phyloP scores from a whole-genome alignment of 2,329 filamentous ascomycete species.

The Fusarium sarcochroum region DNA sequence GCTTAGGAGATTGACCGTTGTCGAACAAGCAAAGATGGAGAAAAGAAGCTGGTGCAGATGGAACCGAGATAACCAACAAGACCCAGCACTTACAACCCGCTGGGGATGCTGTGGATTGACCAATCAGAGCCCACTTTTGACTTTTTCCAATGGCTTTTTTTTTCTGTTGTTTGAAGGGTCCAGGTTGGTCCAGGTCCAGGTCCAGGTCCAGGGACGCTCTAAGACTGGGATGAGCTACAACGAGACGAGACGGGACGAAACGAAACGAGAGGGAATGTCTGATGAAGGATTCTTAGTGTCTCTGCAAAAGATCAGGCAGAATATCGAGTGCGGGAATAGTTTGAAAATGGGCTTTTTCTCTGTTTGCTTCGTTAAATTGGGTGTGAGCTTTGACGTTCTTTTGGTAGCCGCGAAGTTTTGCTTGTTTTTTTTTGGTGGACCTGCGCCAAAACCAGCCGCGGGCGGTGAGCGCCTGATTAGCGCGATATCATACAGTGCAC shows the following conservation, averaged over 20 bases:
- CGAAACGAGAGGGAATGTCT: background rate
- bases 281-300: constrained; percentile 9
- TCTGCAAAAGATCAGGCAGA: background rate
- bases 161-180: constrained; percentile 14
- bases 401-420: constrained; percentile 27
- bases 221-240: constrained; percentile 7
- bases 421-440: constrained; percentile 45
- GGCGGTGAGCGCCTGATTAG: constrained; percentile 47
- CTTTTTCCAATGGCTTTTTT: constrained; percentile 23
- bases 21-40: constrained; percentile 35
- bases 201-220: constrained; percentile 5
- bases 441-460: constrained; percentile 45
- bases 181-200: constrained; percentile 10
- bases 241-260: constrained; percentile 5
- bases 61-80: constrained; percentile 5
- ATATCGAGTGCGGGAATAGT: constrained; percentile 9
- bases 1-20: constrained; percentile 17
- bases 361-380: constrained; percentile 30
- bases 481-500: constrained; percentile 12
- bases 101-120: constrained; percentile 4
- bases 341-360: constrained; percentile 22
- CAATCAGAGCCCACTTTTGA: constrained; percentile 18
- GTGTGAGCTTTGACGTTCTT: constrained; percentile 24
- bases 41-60: constrained; percentile 9
- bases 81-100: constrained; percentile 30